A percentile compares a stretch with the other conserved stretches of the same genome.
Conservation (phyloP, 148 eudicot genomes). For the Vaccinium corymbosum region DNA sequence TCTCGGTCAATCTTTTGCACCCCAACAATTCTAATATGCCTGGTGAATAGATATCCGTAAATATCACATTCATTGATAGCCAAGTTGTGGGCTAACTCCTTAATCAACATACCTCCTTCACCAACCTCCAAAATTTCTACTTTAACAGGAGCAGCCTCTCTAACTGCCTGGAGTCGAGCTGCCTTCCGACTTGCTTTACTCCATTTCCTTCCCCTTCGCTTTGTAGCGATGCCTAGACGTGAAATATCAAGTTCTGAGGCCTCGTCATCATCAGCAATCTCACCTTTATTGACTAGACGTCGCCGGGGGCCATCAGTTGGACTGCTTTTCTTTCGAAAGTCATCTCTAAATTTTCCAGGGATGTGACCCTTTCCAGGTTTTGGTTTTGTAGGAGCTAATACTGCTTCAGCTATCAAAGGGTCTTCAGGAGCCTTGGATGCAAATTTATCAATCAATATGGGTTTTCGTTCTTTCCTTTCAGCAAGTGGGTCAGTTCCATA, state of each 20-base stretch:
- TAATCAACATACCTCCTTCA: constrained; percentile 81
- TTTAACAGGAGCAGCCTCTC: constrained; percentile 83
- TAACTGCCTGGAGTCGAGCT: constrained; percentile 84
- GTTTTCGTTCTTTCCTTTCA: constrained; percentile 54
- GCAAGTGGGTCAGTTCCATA: constrained; percentile 33
- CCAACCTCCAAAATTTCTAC: constrained; percentile 87
- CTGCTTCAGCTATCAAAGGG: constrained; percentile 64
- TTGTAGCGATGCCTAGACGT: constrained; percentile 47
- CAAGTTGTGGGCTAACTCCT: constrained; percentile 82
- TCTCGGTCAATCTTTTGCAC: constrained; percentile 74
- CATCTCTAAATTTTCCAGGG: constrained; percentile 60
- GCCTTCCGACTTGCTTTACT: constrained; percentile 91
- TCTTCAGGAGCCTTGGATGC: constrained; percentile 69
- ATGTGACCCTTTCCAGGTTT: constrained; percentile 52
- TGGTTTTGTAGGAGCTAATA: constrained; percentile 53
- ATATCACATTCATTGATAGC: constrained; percentile 91
- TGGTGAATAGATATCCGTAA: constrained; percentile 65
- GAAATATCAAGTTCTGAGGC: constrained; percentile 65
- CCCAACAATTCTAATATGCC: constrained; percentile 80
- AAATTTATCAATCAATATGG: constrained; percentile 84
- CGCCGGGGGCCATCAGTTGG: constrained; percentile 58
- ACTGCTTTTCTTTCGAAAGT: constrained; percentile 57
- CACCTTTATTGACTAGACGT: constrained; percentile 41
- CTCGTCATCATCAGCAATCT: constrained; percentile 55
- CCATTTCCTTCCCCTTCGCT: constrained; percentile 89